Evolutionary conservation across 805 yeast species (phyloP), one percentile per base, ranked within the genome.

Genomic region (Hagleromyces aurorensis): DNA sequence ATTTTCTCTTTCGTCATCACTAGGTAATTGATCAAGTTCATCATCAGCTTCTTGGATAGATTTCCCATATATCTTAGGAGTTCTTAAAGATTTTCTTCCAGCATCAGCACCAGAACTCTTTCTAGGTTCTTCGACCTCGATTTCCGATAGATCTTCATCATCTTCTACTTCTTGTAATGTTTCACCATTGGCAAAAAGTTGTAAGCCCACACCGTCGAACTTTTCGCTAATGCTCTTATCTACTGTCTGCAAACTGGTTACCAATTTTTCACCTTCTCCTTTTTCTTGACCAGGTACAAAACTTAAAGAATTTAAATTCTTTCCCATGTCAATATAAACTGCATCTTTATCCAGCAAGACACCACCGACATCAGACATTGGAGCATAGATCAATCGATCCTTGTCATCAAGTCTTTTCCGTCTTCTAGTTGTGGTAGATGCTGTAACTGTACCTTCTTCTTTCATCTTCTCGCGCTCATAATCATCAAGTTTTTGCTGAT

Each of bases 331-430:
- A 37, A 91, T 84, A 48, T 87, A 91, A 2, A 91, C 98, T 6
- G 98, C 96, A 63, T 91, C 99, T 52, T 81, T 87, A 61, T 91
- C 99, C 38, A 91, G 85, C 42, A 91, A 65, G 20, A 91, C 94
- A 55, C 99, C 99, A 34, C 96, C 96, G n/a, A 91, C 96, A 58
- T 91, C 97, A 26, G 96, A 83, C 99, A 91, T 91, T 28, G 99
- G 99, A 0, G 98, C 99, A 57, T 93, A 91, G 2, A 91, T 85
- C 43, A 85, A 74, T 55, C 87, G 91, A 53, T 85, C 94, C 46
- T 79, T 84, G 50, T 91, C 98, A 43, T 91, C 97, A 31, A 91
- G 71, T 51, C 97, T 72, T 54, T 85, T 83, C 50, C 96, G 71
- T 56, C 96, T 76, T 46, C 93, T 71, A 36, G 95, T 73, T 3